Evolutionary conservation across 306 rosid genomes (phyloP).

Genomic region (Quercus berberidifolia): DNA sequence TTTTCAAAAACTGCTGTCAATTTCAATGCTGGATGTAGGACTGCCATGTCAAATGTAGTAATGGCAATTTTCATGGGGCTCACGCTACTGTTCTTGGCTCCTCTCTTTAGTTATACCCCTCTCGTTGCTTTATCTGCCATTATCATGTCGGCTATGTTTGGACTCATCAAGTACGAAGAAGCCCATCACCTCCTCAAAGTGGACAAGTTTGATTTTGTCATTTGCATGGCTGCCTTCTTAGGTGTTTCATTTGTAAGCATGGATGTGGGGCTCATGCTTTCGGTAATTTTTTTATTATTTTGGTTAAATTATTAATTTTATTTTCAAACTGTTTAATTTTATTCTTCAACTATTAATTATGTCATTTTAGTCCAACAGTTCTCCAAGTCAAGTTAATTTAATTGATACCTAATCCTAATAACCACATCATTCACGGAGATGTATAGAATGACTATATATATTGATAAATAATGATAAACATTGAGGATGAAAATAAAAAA

Average conservation of each 20-base stretch:
- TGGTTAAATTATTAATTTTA: background rate
- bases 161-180: conserved; percentile 50
- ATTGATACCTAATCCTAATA: no score
- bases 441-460: no score
- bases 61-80: conserved; percentile 52
- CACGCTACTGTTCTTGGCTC: conserved; percentile 64
- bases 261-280: conserved; percentile 65
- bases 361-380: background rate
- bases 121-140: conserved; percentile 77
- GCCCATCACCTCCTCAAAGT: conserved; percentile 53
- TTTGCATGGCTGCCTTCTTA: conserved; percentile 64
- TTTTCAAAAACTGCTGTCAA: conserved; percentile 95
- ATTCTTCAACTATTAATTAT: background rate
- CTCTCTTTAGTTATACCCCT: conserved; percentile 78
- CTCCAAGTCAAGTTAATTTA: background rate
- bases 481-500: no score
- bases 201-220: conserved; percentile 76
- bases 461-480: no score
- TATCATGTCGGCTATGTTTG: conserved; percentile 81
- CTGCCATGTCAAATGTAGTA: conserved; percentile 63
- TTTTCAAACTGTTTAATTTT: background rate
- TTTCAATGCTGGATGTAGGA: conserved; percentile 69
- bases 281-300: conserved; percentile 33
- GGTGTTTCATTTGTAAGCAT: conserved; percentile 64
- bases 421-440: no score